A percentile compares a stretch with the other conserved stretches of the same genome.
Evolutionary conservation across 345 rosid species (phyloP).

Genomic region (Eutrema japonicum): DNA sequence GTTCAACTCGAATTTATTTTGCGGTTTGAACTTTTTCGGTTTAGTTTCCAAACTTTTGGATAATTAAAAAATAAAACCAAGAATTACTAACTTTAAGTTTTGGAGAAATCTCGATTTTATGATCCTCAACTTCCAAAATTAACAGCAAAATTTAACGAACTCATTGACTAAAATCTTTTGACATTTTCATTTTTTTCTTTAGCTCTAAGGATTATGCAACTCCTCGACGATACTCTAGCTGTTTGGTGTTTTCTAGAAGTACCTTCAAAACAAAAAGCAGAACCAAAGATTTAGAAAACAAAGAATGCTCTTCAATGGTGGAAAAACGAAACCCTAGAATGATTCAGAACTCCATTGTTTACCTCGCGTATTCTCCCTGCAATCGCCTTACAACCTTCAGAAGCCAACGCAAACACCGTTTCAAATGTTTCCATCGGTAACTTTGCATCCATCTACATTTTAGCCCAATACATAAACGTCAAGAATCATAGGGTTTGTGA

Average conservation of each 20-base stretch:
- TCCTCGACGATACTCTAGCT: conserved; percentile 73
- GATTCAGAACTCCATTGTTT: conserved; percentile 18
- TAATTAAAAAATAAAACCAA: not conserved
- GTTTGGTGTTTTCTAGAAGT: conserved; percentile 75
- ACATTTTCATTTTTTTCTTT: not conserved
- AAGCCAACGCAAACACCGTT: conserved; percentile 83
- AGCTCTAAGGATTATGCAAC: conserved; percentile 47
- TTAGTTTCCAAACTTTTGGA: not conserved
- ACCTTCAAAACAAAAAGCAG: conserved; percentile 50
- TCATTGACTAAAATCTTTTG: conserved; percentile 6
- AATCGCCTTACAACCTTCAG: conserved; percentile 87
- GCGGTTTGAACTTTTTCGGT: not conserved
- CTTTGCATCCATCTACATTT: conserved; percentile 86
- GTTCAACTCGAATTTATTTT: not conserved
- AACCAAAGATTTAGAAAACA: conserved; percentile 29
- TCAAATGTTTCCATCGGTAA: conserved; percentile 75
- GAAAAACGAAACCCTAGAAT: not conserved
- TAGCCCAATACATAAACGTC: not conserved
- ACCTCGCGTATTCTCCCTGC: conserved; percentile 80
- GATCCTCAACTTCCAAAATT: not conserved
- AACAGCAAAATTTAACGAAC: not conserved
- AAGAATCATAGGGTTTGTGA: not conserved
- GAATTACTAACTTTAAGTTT: conserved; percentile 14
- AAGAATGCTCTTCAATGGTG: conserved; percentile 9
- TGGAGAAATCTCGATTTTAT: not conserved